Evolutionary conservation across 176 grass and related monocot species (phyloP).

Genomic region (Luzula sylvatica): DNA sequence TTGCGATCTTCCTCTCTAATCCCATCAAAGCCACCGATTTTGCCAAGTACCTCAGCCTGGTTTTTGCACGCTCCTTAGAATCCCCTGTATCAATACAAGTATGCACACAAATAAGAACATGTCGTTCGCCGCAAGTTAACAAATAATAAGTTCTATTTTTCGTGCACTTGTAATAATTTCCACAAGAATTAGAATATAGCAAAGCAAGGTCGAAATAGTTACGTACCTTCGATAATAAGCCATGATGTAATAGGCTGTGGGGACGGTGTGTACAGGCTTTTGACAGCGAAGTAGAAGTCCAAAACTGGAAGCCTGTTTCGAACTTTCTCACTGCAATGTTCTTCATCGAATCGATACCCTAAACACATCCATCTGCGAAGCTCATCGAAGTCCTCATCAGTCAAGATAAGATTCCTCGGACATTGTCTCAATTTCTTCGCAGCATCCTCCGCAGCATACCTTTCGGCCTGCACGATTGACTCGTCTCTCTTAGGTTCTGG

Average conservation of each 20-base stretch:
- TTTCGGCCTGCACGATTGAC: conserved; percentile 10
- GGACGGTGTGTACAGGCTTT: conserved; percentile 7
- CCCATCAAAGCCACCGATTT: conserved; percentile 11
- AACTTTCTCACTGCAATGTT: conserved; percentile 10
- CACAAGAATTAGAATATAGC: no score
- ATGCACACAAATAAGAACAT: not conserved
- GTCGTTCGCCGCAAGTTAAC: not conserved
- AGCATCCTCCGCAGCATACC: conserved; percentile 4
- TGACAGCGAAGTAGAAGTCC: conserved; percentile 24
- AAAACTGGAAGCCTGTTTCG: conserved; percentile 9
- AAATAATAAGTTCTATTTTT: not conserved
- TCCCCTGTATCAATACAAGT: conserved; percentile 3
- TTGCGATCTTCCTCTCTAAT: conserved; percentile 1
- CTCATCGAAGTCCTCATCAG: conserved; percentile 19
- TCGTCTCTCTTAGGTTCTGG: conserved; percentile 1
- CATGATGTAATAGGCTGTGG: conserved; percentile 14
- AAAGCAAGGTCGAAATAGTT: not conserved
- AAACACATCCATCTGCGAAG: conserved; percentile 6
- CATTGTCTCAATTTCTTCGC: not conserved
- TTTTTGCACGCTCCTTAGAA: conserved; percentile 13
- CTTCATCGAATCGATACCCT: conserved; percentile 17
- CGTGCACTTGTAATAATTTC: not conserved
- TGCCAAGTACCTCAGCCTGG: conserved; percentile 17
- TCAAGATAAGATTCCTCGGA: conserved; percentile 12
- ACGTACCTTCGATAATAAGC: conserved; percentile 12